phyloP scores from a whole-genome alignment of 2,329 filamentous ascomycete genomes.

The Aspergillus sp. region DNA sequence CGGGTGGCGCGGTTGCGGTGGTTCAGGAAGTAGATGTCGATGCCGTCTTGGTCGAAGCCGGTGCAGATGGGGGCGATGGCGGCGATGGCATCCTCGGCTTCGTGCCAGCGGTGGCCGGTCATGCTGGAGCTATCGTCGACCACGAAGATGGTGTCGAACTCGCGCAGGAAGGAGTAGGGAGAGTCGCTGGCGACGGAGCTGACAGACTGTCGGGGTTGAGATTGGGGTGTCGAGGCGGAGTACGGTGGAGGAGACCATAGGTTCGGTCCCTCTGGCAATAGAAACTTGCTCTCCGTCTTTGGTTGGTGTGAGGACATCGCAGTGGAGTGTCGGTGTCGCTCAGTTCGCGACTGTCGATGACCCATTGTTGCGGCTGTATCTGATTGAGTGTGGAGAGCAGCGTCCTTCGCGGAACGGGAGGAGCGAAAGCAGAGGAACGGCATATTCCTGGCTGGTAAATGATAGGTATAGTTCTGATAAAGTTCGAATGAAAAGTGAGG shows the following conservation, averaged over 20 bases:
- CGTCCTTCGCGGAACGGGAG: not conserved
- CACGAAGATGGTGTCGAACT: constrained; percentile 85
- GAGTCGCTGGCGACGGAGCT: constrained; percentile 51
- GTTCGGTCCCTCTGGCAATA: not conserved
- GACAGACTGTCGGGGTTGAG: constrained; percentile 24
- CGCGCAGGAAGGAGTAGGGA: constrained; percentile 70
- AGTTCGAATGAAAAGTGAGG: no score
- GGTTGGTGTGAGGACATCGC: not conserved
- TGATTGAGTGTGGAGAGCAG: not conserved
- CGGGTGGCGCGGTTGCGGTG: constrained; percentile 45
- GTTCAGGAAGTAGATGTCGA: constrained; percentile 92
- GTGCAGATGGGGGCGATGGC: constrained; percentile 82
- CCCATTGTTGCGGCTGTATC: constrained; percentile 3
- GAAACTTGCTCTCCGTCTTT: not conserved
- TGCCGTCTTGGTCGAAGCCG: constrained; percentile 73
- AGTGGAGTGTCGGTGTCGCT: not conserved
- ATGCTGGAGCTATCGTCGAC: constrained; percentile 93
- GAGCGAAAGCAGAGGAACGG: not conserved
- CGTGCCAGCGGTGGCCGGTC: constrained; percentile 71
- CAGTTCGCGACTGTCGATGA: constrained; percentile 5
- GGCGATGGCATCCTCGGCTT: constrained; percentile 68
- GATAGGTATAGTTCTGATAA: no score
- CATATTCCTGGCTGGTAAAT: not conserved
- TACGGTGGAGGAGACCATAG: constrained; percentile 22
- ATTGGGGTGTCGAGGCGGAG: constrained; percentile 20